These are phyloP conservation scores for Lecanoromycetidae sp. DNA, from an alignment of 2,329 filamentous ascomycete species.

Conservation along the genomic window DNA sequence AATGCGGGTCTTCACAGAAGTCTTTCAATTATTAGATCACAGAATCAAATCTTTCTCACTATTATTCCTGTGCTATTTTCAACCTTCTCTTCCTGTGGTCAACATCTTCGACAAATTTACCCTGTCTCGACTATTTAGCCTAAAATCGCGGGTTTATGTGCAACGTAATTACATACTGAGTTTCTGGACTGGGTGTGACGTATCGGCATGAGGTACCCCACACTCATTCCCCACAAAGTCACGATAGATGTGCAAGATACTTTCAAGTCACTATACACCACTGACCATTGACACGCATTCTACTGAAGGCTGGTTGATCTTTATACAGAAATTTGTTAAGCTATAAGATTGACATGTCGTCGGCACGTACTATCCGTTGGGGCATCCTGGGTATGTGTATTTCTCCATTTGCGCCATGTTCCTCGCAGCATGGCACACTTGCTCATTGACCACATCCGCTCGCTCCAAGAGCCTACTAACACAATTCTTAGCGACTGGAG, in stretches of 20 bases:
- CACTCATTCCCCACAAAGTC: neutral
- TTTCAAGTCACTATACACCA: neutral
- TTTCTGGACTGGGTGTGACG: neutral
- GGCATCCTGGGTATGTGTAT: slow-evolving; percentile 27
- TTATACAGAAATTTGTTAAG: too few relatives aligned
- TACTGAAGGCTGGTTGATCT: neutral
- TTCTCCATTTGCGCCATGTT: neutral
- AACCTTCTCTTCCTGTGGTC: too few relatives aligned
- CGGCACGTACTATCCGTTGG: slow-evolving; percentile 27
- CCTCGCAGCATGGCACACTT: neutral
- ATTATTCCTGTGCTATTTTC: too few relatives aligned
- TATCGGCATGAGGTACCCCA: neutral
- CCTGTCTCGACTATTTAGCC: too few relatives aligned
- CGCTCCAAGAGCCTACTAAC: too few relatives aligned
- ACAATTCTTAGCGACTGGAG: slow-evolving; percentile 25
- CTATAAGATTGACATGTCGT: slow-evolving; percentile 1
- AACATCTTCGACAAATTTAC: too few relatives aligned
- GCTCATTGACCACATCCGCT: too few relatives aligned
- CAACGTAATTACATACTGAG: too few relatives aligned
- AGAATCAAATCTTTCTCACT: neutral
- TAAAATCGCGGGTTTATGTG: too few relatives aligned
- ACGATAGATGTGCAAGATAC: neutral
- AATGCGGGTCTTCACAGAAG: neutral
- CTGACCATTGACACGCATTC: too few relatives aligned
- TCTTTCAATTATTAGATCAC: neutral